A percentile compares a stretch with the other conserved stretches of the same genome.
Evolutionary conservation across 306 rosid genomes (phyloP).

Genomic region (Cicer pinnatifidum): DNA sequence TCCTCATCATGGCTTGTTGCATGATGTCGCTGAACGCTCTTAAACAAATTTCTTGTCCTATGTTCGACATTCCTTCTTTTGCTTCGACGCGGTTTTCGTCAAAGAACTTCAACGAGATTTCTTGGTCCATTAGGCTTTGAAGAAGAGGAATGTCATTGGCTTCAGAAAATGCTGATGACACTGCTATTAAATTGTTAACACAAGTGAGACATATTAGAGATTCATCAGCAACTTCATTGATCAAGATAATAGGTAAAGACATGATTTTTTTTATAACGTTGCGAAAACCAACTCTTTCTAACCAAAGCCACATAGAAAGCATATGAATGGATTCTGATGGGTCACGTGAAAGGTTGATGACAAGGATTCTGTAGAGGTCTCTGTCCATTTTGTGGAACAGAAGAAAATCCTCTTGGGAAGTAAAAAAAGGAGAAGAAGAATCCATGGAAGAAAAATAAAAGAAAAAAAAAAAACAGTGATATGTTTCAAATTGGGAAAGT

Average conservation of each 20-base stretch:
- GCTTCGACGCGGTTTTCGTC: slow-evolving; percentile 36
- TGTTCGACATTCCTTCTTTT: slow-evolving; percentile 39
- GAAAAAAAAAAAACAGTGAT: neutral
- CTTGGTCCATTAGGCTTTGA: slow-evolving; percentile 52
- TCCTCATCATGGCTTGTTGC: slow-evolving; percentile 34
- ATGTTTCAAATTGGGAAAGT: neutral
- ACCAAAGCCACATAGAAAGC: slow-evolving; percentile 74
- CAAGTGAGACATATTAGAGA: slow-evolving; percentile 52
- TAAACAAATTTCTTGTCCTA: slow-evolving; percentile 47
- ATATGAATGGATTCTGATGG: slow-evolving; percentile 67
- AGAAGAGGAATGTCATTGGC: slow-evolving; percentile 52
- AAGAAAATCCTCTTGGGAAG: slow-evolving; percentile 53
- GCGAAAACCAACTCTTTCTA: slow-evolving; percentile 60
- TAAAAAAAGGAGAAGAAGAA: neutral
- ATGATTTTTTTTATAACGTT: slow-evolving; percentile 49
- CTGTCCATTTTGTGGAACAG: slow-evolving; percentile 65
- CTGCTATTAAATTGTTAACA: slow-evolving; percentile 30
- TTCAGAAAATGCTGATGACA: slow-evolving; percentile 14
- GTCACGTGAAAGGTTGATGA: slow-evolving; percentile 51
- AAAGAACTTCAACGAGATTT: slow-evolving; percentile 48
- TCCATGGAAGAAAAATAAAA: slow-evolving; percentile 24
- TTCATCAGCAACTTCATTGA: slow-evolving; percentile 73
- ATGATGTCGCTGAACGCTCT: slow-evolving; percentile 62
- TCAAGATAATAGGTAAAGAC: slow-evolving; percentile 50
- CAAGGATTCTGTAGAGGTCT: slow-evolving; percentile 58